Base-by-base conservation (phyloP, 768 basidiomycete species). In the Termitomyces sp. region DNA sequence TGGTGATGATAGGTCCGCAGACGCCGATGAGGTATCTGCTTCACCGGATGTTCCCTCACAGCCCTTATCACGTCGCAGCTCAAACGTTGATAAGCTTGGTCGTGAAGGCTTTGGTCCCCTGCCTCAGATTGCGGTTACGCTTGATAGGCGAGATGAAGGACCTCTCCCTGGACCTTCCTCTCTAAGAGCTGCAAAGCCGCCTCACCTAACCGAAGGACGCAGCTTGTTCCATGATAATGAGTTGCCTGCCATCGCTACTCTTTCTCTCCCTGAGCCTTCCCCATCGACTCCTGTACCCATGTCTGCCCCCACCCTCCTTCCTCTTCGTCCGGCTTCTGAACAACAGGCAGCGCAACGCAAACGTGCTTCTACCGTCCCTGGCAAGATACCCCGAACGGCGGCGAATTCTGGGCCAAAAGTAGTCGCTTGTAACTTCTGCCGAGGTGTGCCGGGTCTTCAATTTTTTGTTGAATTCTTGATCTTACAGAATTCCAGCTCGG, bases 341-440 rank as follows among this genome's bases (percentile, higher is more conserved):
- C 79, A 83, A 63, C 84, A 86, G 68, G 81, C 85, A 54, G 81
- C 83, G 28, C 84, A 84, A 70, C 76, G 89, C 64, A 85, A 84
- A 67, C 83, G 89, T 50, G 81, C 87, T 14, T 81, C 86, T 8
- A 87, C 88, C 8, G 79, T 87, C 13, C 84, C 84, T 47, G 85
- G 81, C 41, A 86, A 85, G 66, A 80, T 72, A 57, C 76, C 74
- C 54, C 82, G 85, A 60, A 78, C 80, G 65, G 71, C 77, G 50
- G 82, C 83, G 36, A 85, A 78, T 57, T 88, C 88, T 52, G 90
- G 90, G 11, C 88, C 90, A 47, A 92, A 92, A 67, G 87, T 92
- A 13, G 90, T 93, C 24, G 91, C 91, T 16, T 93, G 91, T 72
- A 91, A 92, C 71, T 90, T 90, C 68, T 93, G 91, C 72, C 82